Evolutionary conservation across 257 asterid genomes (phyloP), one percentile per base, ranked within the genome.

Genomic region (Penstemon eatonii): DNA sequence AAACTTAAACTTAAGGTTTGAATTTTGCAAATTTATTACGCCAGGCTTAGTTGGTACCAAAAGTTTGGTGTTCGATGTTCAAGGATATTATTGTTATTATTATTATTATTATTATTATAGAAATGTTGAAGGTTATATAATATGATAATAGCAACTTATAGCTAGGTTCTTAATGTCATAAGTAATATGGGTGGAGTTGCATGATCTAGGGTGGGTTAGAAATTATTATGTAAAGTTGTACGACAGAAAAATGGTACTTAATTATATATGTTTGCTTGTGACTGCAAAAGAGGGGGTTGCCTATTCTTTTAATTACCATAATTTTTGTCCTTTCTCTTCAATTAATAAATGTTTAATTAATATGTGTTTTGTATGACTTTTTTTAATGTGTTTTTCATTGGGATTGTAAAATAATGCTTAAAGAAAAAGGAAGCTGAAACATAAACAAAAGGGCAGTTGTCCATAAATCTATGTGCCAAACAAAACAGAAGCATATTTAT

Each of bases 351-450:
- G 60, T 51, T 3, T 13, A 42, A 44, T 51, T 53, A 46, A 52
- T 36, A 70, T 25, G 68, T 57, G 38, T 8, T 41, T 51, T 73
- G 53, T 50, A 61, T 33, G 46, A 55, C 12, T 58, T 40, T 61
- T 47, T 11, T 19, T 12, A 33, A 36, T 57, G 67, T 67, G 65
- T 70, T 76, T 56, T 71, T 71, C 47, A 63, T 83, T 75, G 91
- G 89, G 86, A 83, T 81, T 77, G 75, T 59, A 80, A 75, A 52
- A 68, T 46, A 67, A 78, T 79, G 83, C 87, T 79, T 87, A 47
- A 81, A 79, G 79, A 18, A 46, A 70, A 82, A 87, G 89, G 79
- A 72, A 83, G 63, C 63, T 25, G 45, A 66, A 67, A 75, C 66
- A 59, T 56, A 65, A 54, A 69, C 8, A 6, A 6, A 12, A 49